Evolutionary conservation across 139 green algal genomes (phyloP).

Genomic region (Astrephomene gubernaculifera): DNA sequence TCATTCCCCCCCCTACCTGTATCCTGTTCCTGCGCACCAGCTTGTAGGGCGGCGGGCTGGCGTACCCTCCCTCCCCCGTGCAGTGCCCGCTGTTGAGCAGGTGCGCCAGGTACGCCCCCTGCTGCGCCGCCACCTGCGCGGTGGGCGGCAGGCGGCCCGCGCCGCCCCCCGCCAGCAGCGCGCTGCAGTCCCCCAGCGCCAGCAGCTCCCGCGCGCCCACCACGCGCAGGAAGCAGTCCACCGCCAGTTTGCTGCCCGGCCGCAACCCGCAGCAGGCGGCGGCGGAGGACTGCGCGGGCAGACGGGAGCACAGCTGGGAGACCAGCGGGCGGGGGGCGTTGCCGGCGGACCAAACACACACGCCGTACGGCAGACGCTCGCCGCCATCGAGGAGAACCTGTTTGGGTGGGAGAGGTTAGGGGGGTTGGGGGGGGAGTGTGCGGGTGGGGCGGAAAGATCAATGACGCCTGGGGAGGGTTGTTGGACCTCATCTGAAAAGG

Average conservation of each 20-base stretch:
- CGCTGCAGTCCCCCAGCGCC: conserved; percentile 70
- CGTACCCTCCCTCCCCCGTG: conserved; percentile 54
- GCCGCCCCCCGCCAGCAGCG: too few species aligned
- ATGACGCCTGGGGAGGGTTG: too few species aligned
- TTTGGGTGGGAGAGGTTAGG: too few species aligned
- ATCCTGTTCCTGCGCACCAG: conserved; percentile 5
- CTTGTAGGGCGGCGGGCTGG: conserved; percentile 32
- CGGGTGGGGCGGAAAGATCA: too few species aligned
- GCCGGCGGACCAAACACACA: conserved; percentile 75
- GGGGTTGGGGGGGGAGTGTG: too few species aligned
- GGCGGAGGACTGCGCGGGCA: background rate
- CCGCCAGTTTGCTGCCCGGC: conserved; percentile 65
- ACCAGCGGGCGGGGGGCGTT: conserved; percentile 53
- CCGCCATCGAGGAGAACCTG: conserved; percentile 36
- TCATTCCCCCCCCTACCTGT: background rate
- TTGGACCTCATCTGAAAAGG: too few species aligned
- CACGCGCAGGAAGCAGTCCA: conserved; percentile 77
- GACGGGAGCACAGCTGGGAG: background rate
- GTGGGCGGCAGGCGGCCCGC: conserved; percentile 65
- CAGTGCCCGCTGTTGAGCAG: conserved; percentile 63
- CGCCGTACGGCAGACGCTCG: conserved; percentile 62
- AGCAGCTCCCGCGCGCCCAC: conserved; percentile 71
- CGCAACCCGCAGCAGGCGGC: too few species aligned
- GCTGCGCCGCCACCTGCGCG: conserved; percentile 67
- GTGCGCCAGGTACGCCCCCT: conserved; percentile 69